Conservation (phyloP, 75 land plant genomes). For the Picea glauca region DNA sequence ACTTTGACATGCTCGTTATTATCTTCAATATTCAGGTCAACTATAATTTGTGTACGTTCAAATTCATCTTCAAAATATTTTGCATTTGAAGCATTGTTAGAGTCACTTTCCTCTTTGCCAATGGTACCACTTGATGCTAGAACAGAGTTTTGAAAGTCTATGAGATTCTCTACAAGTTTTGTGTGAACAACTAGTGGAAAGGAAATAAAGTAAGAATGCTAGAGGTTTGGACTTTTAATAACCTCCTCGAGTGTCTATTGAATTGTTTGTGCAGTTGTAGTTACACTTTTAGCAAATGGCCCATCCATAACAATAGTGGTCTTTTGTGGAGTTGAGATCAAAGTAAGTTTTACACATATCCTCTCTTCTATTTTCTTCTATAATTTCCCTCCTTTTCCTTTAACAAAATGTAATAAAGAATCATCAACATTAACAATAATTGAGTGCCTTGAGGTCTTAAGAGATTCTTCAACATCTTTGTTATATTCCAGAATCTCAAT, state of each 20-base stretch:
- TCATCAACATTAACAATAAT: not conserved
- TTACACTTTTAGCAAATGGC: not conserved
- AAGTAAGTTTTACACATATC: too few species aligned
- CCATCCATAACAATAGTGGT: not conserved
- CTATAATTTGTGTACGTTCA: constrained; percentile 13
- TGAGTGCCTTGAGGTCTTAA: not conserved
- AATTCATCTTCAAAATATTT: constrained; percentile 13
- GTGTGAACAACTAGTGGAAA: constrained; percentile 77
- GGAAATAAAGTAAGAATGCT: constrained; percentile 84
- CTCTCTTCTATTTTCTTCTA: too few species aligned
- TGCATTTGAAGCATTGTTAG: constrained; percentile 19
- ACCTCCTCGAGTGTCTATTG: constrained; percentile 2
- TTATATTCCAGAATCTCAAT: not conserved
- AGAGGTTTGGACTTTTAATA: constrained; percentile 50
- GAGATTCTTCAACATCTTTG: not conserved
- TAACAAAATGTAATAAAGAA: too few species aligned
- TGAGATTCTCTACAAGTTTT: constrained; percentile 62
- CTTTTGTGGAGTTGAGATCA: too few species aligned
- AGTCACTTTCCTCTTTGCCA: constrained; percentile 11
- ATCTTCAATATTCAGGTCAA: constrained; percentile 28
- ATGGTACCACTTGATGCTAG: constrained; percentile 18
- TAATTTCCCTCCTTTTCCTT: too few species aligned
- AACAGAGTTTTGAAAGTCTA: constrained; percentile 62
- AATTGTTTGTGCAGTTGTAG: not conserved
- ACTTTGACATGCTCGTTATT: constrained; percentile 25